A percentile compares a stretch with the other conserved stretches of the same genome.
Evolutionary conservation across 169 alveolate species (phyloP).

Genomic region (Plasmodium knowlesi): DNA sequence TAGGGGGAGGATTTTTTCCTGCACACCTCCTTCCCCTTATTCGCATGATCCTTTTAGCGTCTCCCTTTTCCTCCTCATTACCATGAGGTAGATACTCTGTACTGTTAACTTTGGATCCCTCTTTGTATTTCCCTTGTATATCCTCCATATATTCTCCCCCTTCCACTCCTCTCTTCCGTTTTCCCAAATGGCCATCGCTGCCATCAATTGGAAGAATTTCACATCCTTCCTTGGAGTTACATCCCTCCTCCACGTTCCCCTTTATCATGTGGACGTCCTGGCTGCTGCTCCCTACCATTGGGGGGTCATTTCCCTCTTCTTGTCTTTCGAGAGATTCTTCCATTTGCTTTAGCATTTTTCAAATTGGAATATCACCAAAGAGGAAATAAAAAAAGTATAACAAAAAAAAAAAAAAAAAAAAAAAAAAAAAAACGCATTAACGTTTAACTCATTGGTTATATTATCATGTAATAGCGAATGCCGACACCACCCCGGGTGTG

Average conservation of each 20-base stretch:
- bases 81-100: background rate
- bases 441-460: background rate
- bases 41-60: background rate
- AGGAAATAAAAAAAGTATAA: background rate
- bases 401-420: background rate
- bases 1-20: background rate
- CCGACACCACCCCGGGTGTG: background rate
- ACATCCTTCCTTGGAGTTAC: background rate
- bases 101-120: background rate
- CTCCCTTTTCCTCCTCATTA: background rate
- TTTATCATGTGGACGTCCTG: background rate
- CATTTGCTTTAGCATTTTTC: background rate
- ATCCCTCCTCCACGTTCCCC: background rate
- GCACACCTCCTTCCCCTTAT: background rate
- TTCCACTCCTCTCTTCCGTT: background rate
- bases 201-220: background rate
- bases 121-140: background rate
- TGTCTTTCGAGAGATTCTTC: background rate
- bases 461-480: background rate
- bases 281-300: background rate
- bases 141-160: background rate
- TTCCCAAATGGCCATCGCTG: background rate
- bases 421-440: background rate
- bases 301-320: background rate
- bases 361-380: background rate